Evolutionary conservation across 139 green algal genomes (phyloP), one percentile per base, ranked within the genome.

Genomic region (Chlamydomonas schloesseri): DNA sequence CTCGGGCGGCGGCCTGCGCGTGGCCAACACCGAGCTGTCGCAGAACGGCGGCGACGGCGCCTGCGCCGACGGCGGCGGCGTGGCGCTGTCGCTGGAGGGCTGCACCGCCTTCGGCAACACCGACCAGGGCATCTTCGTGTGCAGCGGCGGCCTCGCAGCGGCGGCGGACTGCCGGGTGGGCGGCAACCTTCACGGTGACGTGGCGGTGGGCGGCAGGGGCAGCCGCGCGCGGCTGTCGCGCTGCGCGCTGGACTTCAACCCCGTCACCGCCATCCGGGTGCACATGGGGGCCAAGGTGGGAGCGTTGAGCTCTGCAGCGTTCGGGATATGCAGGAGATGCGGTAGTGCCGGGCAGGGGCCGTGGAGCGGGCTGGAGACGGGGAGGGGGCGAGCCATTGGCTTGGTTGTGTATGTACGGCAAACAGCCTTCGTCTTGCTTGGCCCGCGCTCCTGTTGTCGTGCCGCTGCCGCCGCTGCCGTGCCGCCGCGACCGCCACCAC

Each of bases 161-260:
- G 67, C 26, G 37, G 79, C 77, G 26, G 50, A 23, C 46, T 85
- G 79, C 68, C n/a, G 67, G 50, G 47, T 85, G 79, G 67, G 79
- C 24, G 79, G 65, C 79, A 85, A 85, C 79, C 55, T 69, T 67
- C 79, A 77, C 31, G 79, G 79, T 9, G 67, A 85, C 23, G 47
- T 57, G 67, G 65, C 79, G 79, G 79, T 85, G 46, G 79, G 79
- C 29, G 79, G 79, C 20, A 46, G 18, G 28, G 67, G 67, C 79
- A 85, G 79, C 46, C n/a, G 79, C 26, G 65, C 37, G 11, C 47
- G 47, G 3, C 47, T 85, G 47, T 29, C 60, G 37, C 15, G n/a
- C 3, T 85, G 79, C 46, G 20, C n/a, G 47, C 77, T 85, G 33
- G 79, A 85, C n/a, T 85, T 33, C 65, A 85, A 76, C 79, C 79